Evolutionary conservation across 345 rosid species (phyloP).

Genomic region (Sisymbrium altissimum): DNA sequence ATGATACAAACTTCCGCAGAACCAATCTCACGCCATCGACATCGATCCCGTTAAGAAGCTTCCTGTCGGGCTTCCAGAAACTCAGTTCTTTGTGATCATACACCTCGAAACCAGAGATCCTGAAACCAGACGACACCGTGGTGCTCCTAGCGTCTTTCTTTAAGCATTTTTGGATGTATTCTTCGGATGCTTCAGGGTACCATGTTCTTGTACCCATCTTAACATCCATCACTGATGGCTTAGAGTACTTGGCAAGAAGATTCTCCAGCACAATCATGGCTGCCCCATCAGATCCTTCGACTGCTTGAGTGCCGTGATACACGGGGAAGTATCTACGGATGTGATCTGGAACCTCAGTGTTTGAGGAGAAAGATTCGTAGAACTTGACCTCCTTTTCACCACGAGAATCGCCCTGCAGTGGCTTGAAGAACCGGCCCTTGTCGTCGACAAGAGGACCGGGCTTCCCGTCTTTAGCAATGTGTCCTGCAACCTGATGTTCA

Average conservation of each 20-base stretch:
- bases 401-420: constrained; percentile 67
- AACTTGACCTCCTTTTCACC: constrained; percentile 71
- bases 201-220: constrained; percentile 97
- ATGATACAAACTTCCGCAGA: constrained; percentile 79
- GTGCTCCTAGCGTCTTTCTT: constrained; percentile 61
- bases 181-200: constrained; percentile 78
- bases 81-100: constrained; percentile 41
- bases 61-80: constrained; percentile 68
- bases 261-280: constrained; percentile 69
- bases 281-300: constrained; percentile 83
- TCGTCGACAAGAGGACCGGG: constrained; percentile 84
- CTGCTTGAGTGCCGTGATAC: constrained; percentile 61
- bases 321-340: constrained; percentile 67
- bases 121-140: constrained; percentile 58
- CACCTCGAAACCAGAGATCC: constrained; percentile 72
- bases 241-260: constrained; percentile 32
- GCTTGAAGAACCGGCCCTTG: constrained; percentile 86
- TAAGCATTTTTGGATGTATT: constrained; percentile 60
- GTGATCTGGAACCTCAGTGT: constrained; percentile 56
- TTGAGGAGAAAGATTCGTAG: constrained; percentile 59
- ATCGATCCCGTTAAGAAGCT: constrained; percentile 39
- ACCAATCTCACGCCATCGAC: constrained; percentile 51
- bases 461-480: constrained; percentile 53
- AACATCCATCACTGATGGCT: constrained; percentile 76
- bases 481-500: constrained; percentile 98